Conservation (phyloP, 2,329 filamentous ascomycete genomes). For the Ophiocordyceps camponoti-floridani region DNA sequence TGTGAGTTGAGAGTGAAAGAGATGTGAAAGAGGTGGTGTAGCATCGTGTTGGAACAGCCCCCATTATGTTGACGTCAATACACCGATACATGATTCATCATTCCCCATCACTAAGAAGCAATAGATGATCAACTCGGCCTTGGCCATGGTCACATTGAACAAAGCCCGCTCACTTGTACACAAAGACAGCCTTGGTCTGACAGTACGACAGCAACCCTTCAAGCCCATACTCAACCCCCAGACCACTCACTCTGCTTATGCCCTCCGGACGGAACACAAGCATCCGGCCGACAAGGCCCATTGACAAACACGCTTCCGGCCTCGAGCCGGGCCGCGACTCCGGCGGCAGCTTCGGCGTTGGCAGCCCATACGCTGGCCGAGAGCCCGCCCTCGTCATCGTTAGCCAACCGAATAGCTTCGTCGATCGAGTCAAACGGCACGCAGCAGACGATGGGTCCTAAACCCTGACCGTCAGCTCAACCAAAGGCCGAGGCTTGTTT, state of each 20-base stretch:
- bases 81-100: too few species aligned
- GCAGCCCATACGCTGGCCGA: conserved; percentile 37
- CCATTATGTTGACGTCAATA: too few species aligned
- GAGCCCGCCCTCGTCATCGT: conserved; percentile 29
- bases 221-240: conserved; percentile 4
- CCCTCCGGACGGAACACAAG: conserved; percentile 4
- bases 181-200: background rate
- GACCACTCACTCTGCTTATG: conserved; percentile 5
- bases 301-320: conserved; percentile 42
- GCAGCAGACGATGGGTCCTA: conserved; percentile 15
- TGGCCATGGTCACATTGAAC: too few species aligned
- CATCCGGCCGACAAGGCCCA: conserved; percentile 1
- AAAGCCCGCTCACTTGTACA: background rate
- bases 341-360: conserved; percentile 27
- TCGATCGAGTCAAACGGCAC: conserved; percentile 8
- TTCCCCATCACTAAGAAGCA: too few species aligned
- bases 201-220: conserved; percentile 2
- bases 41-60: too few species aligned
- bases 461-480: conserved; percentile 29
- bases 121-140: too few species aligned
- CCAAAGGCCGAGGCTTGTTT: too few species aligned
- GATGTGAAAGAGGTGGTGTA: too few species aligned
- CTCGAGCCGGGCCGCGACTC: conserved; percentile 32
- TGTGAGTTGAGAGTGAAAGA: too few species aligned
- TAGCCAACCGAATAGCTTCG: conserved; percentile 35